Evolutionary conservation across 1,139 yeast genomes (phyloP).

Genomic region (Geotrichum histeridarum): DNA sequence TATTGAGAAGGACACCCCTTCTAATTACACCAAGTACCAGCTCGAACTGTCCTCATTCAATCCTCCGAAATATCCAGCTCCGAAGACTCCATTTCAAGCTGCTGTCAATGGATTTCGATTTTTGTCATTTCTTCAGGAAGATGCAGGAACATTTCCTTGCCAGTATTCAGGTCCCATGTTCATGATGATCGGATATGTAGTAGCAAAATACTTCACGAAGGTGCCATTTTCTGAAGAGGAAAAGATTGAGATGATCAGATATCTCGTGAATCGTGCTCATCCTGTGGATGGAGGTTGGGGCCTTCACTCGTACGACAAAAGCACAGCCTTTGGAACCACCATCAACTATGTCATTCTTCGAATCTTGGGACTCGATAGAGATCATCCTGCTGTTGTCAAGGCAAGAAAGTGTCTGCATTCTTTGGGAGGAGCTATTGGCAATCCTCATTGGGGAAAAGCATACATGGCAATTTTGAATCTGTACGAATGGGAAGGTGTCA

Average conservation of each 20-base stretch:
- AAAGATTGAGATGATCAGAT: conserved; percentile 67
- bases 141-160: conserved; percentile 79
- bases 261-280: conserved; percentile 81
- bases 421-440: conserved; percentile 84
- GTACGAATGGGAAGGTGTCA: conserved; percentile 94
- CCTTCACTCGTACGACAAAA: conserved; percentile 80
- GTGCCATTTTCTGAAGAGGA: conserved; percentile 64
- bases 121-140: conserved; percentile 62
- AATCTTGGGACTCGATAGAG: conserved; percentile 64
- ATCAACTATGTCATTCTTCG: conserved; percentile 78
- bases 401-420: conserved; percentile 67
- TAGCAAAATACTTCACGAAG: conserved; percentile 64
- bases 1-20: conserved; percentile 33
- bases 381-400: conserved; percentile 72
- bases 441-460: conserved; percentile 97
- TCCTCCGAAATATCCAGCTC: conserved; percentile 24
- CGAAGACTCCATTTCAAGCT: conserved; percentile 52
- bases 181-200: conserved; percentile 85
- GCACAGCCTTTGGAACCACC: conserved; percentile 92
- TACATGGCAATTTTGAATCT: conserved; percentile 78
- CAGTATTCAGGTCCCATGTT: conserved; percentile 98
- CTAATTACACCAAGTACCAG: conserved; percentile 48
- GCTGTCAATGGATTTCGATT: conserved; percentile 74
- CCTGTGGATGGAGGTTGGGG: conserved; percentile 99
- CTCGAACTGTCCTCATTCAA: conserved; percentile 51